These are phyloP conservation scores for Plasmodium chabaudi DNA, from an alignment of 169 alveolate species.

Conservation along the genomic window DNA sequence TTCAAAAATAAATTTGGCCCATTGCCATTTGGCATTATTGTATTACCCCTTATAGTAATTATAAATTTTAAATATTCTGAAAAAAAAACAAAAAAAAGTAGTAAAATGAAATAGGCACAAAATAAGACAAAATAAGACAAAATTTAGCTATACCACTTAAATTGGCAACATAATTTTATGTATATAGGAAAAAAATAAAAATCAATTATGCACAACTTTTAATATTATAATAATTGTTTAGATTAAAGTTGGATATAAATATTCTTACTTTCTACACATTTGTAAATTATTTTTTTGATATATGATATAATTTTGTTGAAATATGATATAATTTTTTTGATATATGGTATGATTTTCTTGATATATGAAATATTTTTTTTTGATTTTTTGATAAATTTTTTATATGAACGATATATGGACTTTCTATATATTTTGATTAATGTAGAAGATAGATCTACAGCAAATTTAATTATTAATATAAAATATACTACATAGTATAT, in stretches of 20 bases:
- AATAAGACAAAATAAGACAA: neutral
- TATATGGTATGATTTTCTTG: too few relatives aligned
- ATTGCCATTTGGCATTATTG: neutral
- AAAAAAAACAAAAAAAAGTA: neutral
- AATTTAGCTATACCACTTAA: too few relatives aligned
- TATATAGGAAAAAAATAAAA: too few relatives aligned
- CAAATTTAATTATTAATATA: constrained; percentile 10
- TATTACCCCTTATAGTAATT: neutral
- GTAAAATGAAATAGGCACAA: neutral
- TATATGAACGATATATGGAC: constrained; percentile 7
- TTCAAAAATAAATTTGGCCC: constrained; percentile 45
- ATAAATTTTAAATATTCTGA: constrained; percentile 19
- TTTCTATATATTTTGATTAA: constrained; percentile 31
- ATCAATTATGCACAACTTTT: too few relatives aligned
- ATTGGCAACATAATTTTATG: too few relatives aligned
- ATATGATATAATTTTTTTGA: too few relatives aligned
- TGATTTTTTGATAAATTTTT: neutral
- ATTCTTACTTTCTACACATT: too few relatives aligned
- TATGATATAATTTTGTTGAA: too few relatives aligned
- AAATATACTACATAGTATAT: constrained; percentile 36
- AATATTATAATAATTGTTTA: too few relatives aligned
- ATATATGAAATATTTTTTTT: too few relatives aligned
- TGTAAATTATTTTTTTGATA: too few relatives aligned
- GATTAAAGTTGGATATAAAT: too few relatives aligned
- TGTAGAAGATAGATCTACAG: neutral